Base-by-base conservation (phyloP, 148 eudicot species). In the Rhododendron griersonianum region DNA sequence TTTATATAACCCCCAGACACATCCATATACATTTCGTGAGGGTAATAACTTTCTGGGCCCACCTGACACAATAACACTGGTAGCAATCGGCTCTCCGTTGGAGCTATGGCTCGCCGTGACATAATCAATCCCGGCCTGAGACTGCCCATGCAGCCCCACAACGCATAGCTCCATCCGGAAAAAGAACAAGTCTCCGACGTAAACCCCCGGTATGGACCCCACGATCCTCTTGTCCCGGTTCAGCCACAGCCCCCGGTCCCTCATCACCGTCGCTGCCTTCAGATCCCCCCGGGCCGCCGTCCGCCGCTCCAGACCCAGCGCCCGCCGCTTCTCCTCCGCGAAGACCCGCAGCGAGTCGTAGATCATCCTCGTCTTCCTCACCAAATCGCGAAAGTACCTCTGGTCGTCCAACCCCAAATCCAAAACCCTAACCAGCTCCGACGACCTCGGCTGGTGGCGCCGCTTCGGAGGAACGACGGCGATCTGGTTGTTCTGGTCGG, bases 121-220 rank as follows among this genome's bases (percentile, higher is more conserved):
- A 75, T 95, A 97, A 88, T 97, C 99, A 84, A 97, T 97, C 11
- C 98, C 98, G 13, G 98, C 99, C 86, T 97, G 98, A 4, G 84
- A 21, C 50, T 92, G 98, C 2, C 99, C 98, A 90, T 97, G 99
- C 75, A 97, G 69, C 11, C 99, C 98, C 53, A 95, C 86, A 30
- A 97, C 96, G 85, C 98, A 94, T 71, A 97, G 41, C 67, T 97
- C 99, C 95, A 94, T 94, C 69, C 99, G 89, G 45, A 86, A 97
- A 63, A 91, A 94, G 87, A 95, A 97, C 87, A 95, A 86, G 82
- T 97, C 99, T 2, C 99, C 99, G 61, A 97, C 87, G 18, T 77
- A 35, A 65, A 95, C 91, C 6, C 99, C 99, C 0, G 99, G 98
- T 30, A 97, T 94, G 2, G 94, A 83, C 1, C 99, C 99, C 39